Evolutionary conservation across 2,329 filamentous ascomycete species (phyloP), one percentile per base, ranked within the genome.

Genomic region (Diaporthe ilicicola): DNA sequence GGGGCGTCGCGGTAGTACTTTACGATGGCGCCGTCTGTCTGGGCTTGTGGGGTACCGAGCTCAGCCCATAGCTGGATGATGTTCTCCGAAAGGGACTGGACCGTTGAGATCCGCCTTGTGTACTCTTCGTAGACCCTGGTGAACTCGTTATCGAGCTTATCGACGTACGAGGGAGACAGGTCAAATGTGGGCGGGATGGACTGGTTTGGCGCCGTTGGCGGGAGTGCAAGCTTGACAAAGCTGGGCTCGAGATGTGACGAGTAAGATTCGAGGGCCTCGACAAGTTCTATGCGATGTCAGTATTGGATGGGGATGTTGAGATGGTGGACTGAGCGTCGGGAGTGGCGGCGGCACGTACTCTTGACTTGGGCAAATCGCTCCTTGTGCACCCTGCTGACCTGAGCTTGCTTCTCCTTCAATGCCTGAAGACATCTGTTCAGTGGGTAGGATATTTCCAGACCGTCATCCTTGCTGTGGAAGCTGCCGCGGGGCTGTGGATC

Each of bases 71-170:
- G 88, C 76, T 94, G 93, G 76, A 99, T 96, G 72, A 97, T 95
- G 73, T 96, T 91, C 77, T 97, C 93, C 50, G 90, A 91, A 3
- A 94, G 82, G 24, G 90, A 83, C 80, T 94, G 90, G 17, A 98
- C 94, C 0, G 89, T 90, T 37, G 88, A 88, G 54, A 97, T 87
- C 59, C 96, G 93, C 75, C 91, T 92, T 53, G 92, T 94, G 82
- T 98, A 99, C 83, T 99, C 97, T 78, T 98, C 94, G 81, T 98
- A 98, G 24, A 99, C 94, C 72, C 94, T 90, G 13, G 94, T 94
- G 79, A 98, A 99, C 81, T 99, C 96, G 67, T 88, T 87, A 79
- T 99, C 95, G 24, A 99, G 89, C 70, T 92, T 91, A 73, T 93
- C 90, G 67, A 98, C 93, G 78, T 98, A 99, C 5, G 92, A 87